Conservation (phyloP, 352 stramenopile genomes). For the Globisporangium abappressorium region DNA sequence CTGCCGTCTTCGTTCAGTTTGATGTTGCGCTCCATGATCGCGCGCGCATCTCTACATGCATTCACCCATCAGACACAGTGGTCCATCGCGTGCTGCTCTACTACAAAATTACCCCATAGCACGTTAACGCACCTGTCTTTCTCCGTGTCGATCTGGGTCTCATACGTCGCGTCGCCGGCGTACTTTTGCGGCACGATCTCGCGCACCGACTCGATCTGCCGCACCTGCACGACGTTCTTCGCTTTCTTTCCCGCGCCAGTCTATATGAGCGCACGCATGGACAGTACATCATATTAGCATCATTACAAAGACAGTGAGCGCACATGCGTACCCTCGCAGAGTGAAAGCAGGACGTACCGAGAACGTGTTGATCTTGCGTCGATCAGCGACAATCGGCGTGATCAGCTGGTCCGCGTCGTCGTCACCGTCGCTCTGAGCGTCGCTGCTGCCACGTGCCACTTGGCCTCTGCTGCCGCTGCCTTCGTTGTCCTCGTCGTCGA, state of each 20-base stretch:
- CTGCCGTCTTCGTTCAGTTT: slow-evolving; percentile 68
- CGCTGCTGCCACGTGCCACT: not conserved
- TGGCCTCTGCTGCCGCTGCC: not conserved
- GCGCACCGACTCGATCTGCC: slow-evolving; percentile 62
- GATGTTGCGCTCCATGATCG: slow-evolving; percentile 77
- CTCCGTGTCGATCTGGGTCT: slow-evolving; percentile 81
- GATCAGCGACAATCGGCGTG: slow-evolving; percentile 22
- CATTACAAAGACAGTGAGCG: not conserved
- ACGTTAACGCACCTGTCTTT: slow-evolving; percentile 40
- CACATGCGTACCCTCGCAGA: not conserved
- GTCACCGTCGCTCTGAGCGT: slow-evolving; percentile 1
- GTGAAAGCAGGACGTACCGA: slow-evolving; percentile 29
- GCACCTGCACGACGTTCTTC: slow-evolving; percentile 61
- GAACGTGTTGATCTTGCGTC: slow-evolving; percentile 58
- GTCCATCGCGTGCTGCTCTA: too few relatives aligned
- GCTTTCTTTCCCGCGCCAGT: slow-evolving; percentile 50
- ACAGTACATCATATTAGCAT: not conserved
- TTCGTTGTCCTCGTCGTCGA: slow-evolving; percentile 9
- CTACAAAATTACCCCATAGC: too few relatives aligned
- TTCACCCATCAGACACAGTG: not conserved
- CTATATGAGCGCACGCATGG: slow-evolving; percentile 17
- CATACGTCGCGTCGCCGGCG: slow-evolving; percentile 79
- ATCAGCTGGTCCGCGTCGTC: slow-evolving; percentile 26
- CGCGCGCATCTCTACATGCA: slow-evolving; percentile 60
- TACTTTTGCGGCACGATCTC: slow-evolving; percentile 78